Conservation (phyloP, 306 rosid genomes). For the Trichosanthes truncata region DNA sequence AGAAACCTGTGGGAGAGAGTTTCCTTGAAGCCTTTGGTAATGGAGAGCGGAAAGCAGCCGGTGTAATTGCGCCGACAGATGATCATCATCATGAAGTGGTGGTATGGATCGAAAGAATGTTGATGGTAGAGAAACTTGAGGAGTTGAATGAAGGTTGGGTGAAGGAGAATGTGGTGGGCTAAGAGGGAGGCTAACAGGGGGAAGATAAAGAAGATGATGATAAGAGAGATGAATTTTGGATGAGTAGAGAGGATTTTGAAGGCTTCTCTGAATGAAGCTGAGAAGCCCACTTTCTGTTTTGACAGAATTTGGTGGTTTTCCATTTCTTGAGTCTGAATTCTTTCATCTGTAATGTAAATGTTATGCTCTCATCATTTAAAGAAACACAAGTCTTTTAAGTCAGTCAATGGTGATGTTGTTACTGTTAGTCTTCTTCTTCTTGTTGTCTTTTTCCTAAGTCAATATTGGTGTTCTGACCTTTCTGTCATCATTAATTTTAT, state of each 20-base stretch:
- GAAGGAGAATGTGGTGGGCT: slow-evolving; percentile 29
- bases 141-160: slow-evolving; percentile 18
- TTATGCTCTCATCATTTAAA: background rate
- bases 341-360: background rate
- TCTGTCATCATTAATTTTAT: too few relatives aligned
- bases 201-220: slow-evolving; percentile 30
- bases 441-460: background rate
- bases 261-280: slow-evolving; percentile 35
- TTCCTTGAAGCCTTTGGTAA: background rate
- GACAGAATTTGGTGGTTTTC: slow-evolving; percentile 22
- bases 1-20: background rate
- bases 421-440: background rate
- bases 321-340: slow-evolving; percentile 3
- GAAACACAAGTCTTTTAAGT: background rate
- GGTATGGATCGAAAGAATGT: background rate
- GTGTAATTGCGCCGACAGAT: background rate
- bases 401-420: background rate
- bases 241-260: slow-evolving; percentile 14
- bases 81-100: background rate
- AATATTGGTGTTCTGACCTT: background rate
- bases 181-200: slow-evolving; percentile 40
- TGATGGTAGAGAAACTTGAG: slow-evolving; percentile 5
- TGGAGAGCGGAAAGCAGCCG: background rate
- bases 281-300: slow-evolving; percentile 25
- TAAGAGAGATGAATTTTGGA: slow-evolving; percentile 37